Conservation (phyloP, 2,329 filamentous ascomycete species). For the Fusarium compactum region DNA sequence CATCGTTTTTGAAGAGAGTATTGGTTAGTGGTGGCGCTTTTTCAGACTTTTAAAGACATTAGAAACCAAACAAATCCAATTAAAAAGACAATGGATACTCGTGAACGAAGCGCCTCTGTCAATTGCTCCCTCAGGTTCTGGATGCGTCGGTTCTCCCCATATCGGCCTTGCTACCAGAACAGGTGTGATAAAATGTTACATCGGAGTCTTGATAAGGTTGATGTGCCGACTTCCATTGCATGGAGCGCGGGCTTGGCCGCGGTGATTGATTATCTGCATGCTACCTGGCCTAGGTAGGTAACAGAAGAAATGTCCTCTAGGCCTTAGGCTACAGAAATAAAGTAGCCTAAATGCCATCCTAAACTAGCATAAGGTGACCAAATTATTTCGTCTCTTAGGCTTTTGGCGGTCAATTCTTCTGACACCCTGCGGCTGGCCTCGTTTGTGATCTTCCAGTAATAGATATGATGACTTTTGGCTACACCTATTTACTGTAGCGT, state of each 20-base stretch:
- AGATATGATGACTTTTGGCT: conserved; percentile 4
- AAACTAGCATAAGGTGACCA: too few species aligned
- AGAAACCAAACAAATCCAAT: conserved; percentile 39
- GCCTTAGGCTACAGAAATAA: too few species aligned
- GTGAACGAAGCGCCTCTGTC: conserved; percentile 1
- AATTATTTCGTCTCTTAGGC: too few species aligned
- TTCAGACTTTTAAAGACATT: conserved; percentile 40
- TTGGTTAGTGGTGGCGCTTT: conserved; percentile 29
- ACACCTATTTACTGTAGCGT: not conserved
- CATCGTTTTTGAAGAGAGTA: conserved; percentile 12
- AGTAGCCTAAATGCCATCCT: too few species aligned
- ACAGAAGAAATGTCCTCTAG: too few species aligned
- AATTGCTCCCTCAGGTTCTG: not conserved
- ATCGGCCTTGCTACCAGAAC: not conserved
- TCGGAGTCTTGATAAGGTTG: conserved; percentile 37
- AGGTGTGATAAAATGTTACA: conserved; percentile 10
- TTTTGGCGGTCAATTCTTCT: too few species aligned
- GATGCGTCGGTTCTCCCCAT: not conserved
- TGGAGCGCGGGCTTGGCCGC: not conserved
- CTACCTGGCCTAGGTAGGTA: not conserved
- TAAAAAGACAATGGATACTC: conserved; percentile 36
- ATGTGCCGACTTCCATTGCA: conserved; percentile 22
- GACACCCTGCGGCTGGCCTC: too few species aligned
- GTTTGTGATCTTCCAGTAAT: not conserved
- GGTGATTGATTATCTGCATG: conserved; percentile 2